A percentile compares a stretch with the other conserved stretches of the same genome.
phyloP scores from a whole-genome alignment of 108 stramenopile genomes.

The Skeletonema costatum region DNA sequence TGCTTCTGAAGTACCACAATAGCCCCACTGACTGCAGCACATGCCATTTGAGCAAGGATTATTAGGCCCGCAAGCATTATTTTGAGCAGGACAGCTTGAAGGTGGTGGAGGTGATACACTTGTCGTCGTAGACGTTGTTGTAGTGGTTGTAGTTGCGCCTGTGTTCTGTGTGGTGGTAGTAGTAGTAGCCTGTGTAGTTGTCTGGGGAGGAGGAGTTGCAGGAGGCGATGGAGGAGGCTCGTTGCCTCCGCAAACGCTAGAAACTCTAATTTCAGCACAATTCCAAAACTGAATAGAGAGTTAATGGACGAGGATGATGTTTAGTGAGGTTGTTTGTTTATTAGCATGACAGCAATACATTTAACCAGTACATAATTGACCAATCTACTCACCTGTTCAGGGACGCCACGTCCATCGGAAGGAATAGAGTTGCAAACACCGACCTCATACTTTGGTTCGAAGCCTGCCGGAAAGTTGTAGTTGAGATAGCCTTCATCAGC shows the following conservation, averaged over 20 bases:
- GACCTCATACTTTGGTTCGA: not conserved
- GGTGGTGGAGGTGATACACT: not conserved
- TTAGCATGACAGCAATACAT: not conserved
- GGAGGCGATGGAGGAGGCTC: not conserved
- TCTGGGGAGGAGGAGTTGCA: not conserved
- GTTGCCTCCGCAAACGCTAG: not conserved
- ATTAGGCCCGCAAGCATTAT: not conserved
- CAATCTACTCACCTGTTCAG: not conserved
- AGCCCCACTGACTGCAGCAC: constrained; percentile 51
- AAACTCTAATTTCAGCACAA: not conserved
- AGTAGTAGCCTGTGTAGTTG: not conserved
- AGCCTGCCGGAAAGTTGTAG: not conserved
- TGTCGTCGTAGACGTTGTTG: not conserved
- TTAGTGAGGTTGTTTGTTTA: not conserved
- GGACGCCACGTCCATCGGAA: not conserved
- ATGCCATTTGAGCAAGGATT: constrained; percentile 6
- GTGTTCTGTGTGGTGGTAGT: not conserved
- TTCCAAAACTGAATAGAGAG: not conserved
- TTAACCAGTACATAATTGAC: not conserved
- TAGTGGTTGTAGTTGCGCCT: not conserved
- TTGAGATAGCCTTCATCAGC: not conserved
- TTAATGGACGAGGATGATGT: not conserved
- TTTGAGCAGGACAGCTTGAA: not conserved
- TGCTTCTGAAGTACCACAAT: constrained; percentile 39
- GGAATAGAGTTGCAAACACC: not conserved